Evolutionary conservation across 768 basidiomycete genomes (phyloP), one percentile per base, ranked within the genome.

Genomic region (Kwoniella mangroviensis): DNA sequence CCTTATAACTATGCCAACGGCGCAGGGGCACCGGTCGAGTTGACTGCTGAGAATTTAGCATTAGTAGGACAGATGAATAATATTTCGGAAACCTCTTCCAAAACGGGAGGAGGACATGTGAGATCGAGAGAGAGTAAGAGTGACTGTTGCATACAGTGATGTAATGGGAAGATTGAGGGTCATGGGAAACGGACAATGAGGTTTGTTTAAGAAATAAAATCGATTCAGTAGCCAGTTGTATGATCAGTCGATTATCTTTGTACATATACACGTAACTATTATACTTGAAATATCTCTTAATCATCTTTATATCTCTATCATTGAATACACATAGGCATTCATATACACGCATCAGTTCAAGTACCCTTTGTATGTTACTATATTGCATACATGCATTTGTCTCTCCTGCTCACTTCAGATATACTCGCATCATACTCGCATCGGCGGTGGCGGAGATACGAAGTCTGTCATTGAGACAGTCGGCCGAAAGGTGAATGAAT

Each of bases 61-160:
- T 43, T 58, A 53, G 53, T 24, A 51, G 58, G 34, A 12, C 22
- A 42, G 34, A 43, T 54, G 26, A 52, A 26, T 22, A 21, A 40
- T 13, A 54, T 26, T 26, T 26, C 4, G 26, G 26, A 26, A 26
- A 26, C 2, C 4, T 26, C 26, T 26, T 26, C 26, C 26, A 26
- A 4, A 26, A 26, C 26, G 26, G 26, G 34, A 34, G 55, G 24
- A 26, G 58, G 58, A 24, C 54, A 72, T 64, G 53, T 13, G 11
- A 62, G 22, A 41, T 45, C 43, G 24, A 73, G 60, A 57, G 73
- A 76, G 43, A 71, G 70, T 56, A 73, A 70, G 63, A 69, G 70
- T 54, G 75, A 76, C 57, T 76, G 75, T 62, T 61, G 63, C 41
- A 55, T 70, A 57, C 57, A 60, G 58, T 70, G 40, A 61, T 10